phyloP scores from a whole-genome alignment of 345 rosid species.

The Camelina laxa region DNA sequence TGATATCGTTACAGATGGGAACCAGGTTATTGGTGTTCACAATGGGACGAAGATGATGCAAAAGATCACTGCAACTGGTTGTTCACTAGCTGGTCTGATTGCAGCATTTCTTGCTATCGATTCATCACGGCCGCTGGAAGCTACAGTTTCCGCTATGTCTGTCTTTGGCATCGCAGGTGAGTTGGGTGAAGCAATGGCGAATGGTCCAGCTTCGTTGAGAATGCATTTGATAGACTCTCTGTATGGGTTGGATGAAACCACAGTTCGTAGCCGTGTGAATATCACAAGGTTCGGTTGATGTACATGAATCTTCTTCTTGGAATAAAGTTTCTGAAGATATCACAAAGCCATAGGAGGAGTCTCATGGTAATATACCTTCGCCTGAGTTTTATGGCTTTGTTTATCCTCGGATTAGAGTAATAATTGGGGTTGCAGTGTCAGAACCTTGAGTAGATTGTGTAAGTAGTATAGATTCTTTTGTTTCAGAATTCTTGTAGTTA shows the following conservation, averaged over 20 bases:
- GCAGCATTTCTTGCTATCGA: slow-evolving; percentile 83
- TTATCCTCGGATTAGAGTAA: background rate
- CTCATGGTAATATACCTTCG: background rate
- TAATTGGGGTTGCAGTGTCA: background rate
- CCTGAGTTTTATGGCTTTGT: background rate
- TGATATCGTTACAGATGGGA: slow-evolving; percentile 80
- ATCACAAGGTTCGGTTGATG: slow-evolving; percentile 48
- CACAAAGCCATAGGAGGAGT: background rate
- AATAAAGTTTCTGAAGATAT: slow-evolving; percentile 25
- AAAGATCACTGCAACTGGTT: slow-evolving; percentile 86
- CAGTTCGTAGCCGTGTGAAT: slow-evolving; percentile 51
- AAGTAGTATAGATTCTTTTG: background rate
- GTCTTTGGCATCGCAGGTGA: slow-evolving; percentile 85
- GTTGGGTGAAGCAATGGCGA: slow-evolving; percentile 71
- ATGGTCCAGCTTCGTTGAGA: slow-evolving; percentile 88
- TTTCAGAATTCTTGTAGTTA: background rate
- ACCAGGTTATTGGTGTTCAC: slow-evolving; percentile 57
- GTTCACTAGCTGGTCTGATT: slow-evolving; percentile 74
- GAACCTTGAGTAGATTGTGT: slow-evolving; percentile 10
- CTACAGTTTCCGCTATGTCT: slow-evolving; percentile 81
- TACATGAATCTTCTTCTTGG: slow-evolving; percentile 16
- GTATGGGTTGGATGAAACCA: slow-evolving; percentile 62
- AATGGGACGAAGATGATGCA: slow-evolving; percentile 92
- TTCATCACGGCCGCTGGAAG: slow-evolving; percentile 61
- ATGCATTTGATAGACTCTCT: slow-evolving; percentile 81